Evolutionary conservation across 2,329 filamentous ascomycete genomes (phyloP).

Genomic region (Aspergillus ochraceus): DNA sequence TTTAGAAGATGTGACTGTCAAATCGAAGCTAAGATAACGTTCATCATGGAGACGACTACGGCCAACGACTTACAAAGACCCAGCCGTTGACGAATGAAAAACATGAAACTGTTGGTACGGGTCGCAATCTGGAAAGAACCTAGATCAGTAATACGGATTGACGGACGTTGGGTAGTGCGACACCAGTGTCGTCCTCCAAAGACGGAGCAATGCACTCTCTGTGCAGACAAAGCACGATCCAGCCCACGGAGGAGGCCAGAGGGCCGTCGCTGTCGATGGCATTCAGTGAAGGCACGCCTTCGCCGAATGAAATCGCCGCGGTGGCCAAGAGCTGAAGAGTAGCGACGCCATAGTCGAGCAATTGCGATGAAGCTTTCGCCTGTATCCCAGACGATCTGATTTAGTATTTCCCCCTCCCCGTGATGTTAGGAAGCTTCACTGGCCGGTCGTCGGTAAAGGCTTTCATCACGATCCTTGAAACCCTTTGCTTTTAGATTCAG

Average conservation of each 20-base stretch:
- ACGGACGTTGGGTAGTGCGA: conserved; percentile 55
- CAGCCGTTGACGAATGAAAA: conserved; percentile 47
- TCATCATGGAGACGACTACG: conserved; percentile 12
- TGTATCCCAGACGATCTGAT: conserved; percentile 54
- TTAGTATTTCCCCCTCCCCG: conserved; percentile 28
- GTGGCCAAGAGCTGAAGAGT: conserved; percentile 63
- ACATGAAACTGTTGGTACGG: conserved; percentile 49
- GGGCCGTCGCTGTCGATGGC: too few species aligned
- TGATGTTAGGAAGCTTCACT: conserved; percentile 18
- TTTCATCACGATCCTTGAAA: too few species aligned
- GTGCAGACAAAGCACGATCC: too few species aligned
- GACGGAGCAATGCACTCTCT: conserved; percentile 49
- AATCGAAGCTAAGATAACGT: too few species aligned
- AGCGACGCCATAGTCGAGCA: conserved; percentile 61
- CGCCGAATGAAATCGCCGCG: conserved; percentile 60
- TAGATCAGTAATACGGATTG: conserved; percentile 54
- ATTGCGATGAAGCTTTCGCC: conserved; percentile 58
- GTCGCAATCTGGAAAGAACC: conserved; percentile 50
- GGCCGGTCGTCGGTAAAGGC: neutral
- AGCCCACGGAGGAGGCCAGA: too few species aligned
- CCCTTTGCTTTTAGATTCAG: too few species aligned
- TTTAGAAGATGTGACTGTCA: too few species aligned
- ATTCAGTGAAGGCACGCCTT: conserved; percentile 21
- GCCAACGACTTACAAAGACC: conserved; percentile 50
- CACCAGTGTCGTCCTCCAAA: conserved; percentile 48